Evolutionary conservation across 1,284 basidiomycete genomes (phyloP).

Genomic region (Taiwanofungus camphoratus): DNA sequence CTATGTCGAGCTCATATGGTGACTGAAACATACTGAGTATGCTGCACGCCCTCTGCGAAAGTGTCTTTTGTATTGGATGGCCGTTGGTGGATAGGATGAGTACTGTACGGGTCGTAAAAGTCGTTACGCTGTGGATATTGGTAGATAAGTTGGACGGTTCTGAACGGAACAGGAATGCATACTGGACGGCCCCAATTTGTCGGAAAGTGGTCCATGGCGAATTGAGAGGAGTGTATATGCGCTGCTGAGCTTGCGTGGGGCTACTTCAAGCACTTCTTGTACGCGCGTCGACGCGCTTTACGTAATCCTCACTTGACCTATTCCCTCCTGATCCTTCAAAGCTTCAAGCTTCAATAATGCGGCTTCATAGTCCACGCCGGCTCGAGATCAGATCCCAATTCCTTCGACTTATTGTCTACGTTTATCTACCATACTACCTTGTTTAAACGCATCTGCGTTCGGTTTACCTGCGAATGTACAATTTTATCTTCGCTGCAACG

Average conservation of each 20-base stretch:
- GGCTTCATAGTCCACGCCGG: no score
- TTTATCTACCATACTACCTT: no score
- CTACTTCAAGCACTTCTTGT: slow-evolving; percentile 1
- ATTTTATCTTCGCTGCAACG: no score
- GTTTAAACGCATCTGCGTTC: no score
- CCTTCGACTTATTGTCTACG: no score
- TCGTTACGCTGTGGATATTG: slow-evolving; percentile 55
- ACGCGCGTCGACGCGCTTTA: slow-evolving; percentile 12
- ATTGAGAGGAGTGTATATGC: background rate
- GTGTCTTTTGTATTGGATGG: slow-evolving; percentile 48
- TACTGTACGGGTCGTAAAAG: slow-evolving; percentile 63
- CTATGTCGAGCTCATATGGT: no score
- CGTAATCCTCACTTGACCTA: no score
- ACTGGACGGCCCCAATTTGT: slow-evolving; percentile 78
- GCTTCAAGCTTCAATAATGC: no score
- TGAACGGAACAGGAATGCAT: slow-evolving; percentile 23
- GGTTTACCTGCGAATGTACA: no score
- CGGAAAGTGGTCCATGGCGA: slow-evolving; percentile 72
- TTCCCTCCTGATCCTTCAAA: no score
- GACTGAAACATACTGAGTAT: slow-evolving; percentile 58
- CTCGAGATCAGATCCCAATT: no score
- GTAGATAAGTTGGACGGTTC: slow-evolving; percentile 1
- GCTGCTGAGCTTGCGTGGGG: slow-evolving; percentile 1
- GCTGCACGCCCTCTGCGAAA: slow-evolving; percentile 64
- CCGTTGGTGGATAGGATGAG: slow-evolving; percentile 64